Percentiles rank a stretch among this genome's conserved stretches.
Evolutionary conservation across 2,329 filamentous ascomycete species (phyloP).

Genomic region (Apiospora saccharicola): DNA sequence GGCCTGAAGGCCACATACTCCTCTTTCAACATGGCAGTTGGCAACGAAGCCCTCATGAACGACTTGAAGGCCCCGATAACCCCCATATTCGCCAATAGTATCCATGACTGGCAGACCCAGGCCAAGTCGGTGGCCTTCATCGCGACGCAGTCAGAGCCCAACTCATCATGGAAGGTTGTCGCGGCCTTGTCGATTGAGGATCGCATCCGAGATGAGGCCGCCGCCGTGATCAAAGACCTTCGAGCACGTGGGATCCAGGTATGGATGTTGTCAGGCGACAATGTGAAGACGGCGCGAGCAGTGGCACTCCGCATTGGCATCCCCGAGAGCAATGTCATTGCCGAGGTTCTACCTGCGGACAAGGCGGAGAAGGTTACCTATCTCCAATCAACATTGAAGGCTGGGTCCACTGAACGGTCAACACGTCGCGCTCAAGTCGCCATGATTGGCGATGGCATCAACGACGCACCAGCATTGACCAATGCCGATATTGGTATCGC

Average conservation of each 20-base stretch:
- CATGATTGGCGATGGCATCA: constrained; percentile 91
- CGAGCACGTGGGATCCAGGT: constrained; percentile 72
- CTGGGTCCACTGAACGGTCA: constrained; percentile 29
- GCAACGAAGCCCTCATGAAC: constrained; percentile 75
- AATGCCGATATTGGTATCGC: constrained; percentile 85
- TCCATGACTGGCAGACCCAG: constrained; percentile 66
- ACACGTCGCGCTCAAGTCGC: constrained; percentile 65
- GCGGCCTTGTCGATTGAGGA: constrained; percentile 82
- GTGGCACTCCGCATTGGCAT: constrained; percentile 83
- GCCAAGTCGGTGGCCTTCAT: constrained; percentile 71
- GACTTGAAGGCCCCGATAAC: constrained; percentile 54
- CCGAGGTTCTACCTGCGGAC: constrained; percentile 83
- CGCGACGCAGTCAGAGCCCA: constrained; percentile 48
- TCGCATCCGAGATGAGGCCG: constrained; percentile 77
- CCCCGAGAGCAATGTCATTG: constrained; percentile 75
- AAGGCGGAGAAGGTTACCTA: constrained; percentile 77
- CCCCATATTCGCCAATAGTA: constrained; percentile 40
- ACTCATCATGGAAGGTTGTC: constrained; percentile 57
- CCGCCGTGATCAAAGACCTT: constrained; percentile 69
- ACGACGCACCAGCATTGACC: constrained; percentile 83
- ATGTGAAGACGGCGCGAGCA: constrained; percentile 80
- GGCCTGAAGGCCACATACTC: constrained; percentile 69
- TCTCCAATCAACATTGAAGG: constrained; percentile 62
- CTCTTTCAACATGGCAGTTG: constrained; percentile 65
- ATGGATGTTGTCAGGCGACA: constrained; percentile 95